Evolutionary conservation across 768 basidiomycete genomes (phyloP).

Genomic region (Mrakia blollopis): DNA sequence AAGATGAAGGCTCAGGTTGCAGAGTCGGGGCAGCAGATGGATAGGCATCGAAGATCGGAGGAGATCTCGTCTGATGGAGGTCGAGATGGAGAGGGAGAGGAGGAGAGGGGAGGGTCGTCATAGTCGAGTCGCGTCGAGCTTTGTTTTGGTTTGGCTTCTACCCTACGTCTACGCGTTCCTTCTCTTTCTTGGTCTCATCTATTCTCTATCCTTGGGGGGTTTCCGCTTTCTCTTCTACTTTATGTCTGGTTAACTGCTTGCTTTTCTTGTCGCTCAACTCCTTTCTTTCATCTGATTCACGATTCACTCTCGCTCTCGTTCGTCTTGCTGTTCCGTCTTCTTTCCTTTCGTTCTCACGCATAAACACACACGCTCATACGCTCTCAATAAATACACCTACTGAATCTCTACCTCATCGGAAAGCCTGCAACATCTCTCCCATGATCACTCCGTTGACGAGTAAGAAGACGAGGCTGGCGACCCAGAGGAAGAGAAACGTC

Average conservation of each 20-base stretch:
- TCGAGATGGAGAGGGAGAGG: neutral
- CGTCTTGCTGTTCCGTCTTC: neutral
- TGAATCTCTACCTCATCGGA: constrained; percentile 25
- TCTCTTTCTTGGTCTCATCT: neutral
- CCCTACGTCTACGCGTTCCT: neutral
- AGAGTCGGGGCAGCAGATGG: constrained; percentile 1
- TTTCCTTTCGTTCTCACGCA: too few relatives aligned
- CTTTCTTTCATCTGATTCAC: neutral
- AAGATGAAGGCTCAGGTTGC: constrained; percentile 8
- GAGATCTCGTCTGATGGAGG: neutral
- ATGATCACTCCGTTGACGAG: constrained; percentile 75
- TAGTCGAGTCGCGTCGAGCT: neutral
- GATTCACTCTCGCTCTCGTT: neutral
- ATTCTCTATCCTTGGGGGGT: neutral
- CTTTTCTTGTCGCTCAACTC: neutral
- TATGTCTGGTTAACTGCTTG: neutral
- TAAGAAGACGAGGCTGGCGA: constrained; percentile 68
- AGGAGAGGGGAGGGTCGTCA: neutral
- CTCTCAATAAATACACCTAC: too few relatives aligned
- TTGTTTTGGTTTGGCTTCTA: neutral
- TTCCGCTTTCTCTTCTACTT: neutral
- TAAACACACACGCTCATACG: too few relatives aligned
- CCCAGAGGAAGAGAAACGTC: constrained; percentile 73
- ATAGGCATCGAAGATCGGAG: neutral
- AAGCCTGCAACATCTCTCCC: constrained; percentile 53